Evolutionary conservation across 2,329 filamentous ascomycete genomes (phyloP).

Genomic region (Coleophoma cylindrospora): DNA sequence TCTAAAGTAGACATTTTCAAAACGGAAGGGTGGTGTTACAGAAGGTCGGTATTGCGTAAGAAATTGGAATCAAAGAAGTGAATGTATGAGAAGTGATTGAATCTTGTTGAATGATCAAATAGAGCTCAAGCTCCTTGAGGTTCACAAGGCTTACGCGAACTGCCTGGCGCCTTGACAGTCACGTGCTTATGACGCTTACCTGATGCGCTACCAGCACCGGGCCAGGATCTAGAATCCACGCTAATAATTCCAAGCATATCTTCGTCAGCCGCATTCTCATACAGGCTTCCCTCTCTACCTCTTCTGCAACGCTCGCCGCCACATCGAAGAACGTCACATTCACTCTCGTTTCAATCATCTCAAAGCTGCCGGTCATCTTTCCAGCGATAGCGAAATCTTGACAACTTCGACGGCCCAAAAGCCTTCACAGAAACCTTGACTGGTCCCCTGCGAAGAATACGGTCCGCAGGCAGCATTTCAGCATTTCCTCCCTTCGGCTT

Average conservation of each 20-base stretch:
- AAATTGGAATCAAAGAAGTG: slow-evolving; percentile 1
- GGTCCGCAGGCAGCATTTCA: slow-evolving; percentile 21
- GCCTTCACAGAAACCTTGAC: slow-evolving; percentile 54
- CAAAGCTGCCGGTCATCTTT: slow-evolving; percentile 31
- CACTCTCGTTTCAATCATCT: slow-evolving; percentile 23
- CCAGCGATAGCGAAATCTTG: slow-evolving; percentile 22
- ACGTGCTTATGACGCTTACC: not conserved
- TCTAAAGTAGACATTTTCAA: slow-evolving; percentile 67
- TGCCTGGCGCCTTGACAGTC: slow-evolving; percentile 6
- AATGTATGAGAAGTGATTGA: slow-evolving; percentile 4
- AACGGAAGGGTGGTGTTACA: not conserved
- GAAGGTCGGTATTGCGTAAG: not conserved
- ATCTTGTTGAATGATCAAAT: slow-evolving; percentile 5
- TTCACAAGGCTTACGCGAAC: slow-evolving; percentile 1
- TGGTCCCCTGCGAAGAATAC: slow-evolving; percentile 39
- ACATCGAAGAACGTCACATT: slow-evolving; percentile 23
- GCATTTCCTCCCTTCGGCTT: too few species aligned
- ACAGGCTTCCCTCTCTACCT: slow-evolving; percentile 12
- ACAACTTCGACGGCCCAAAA: slow-evolving; percentile 30
- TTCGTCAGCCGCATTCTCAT: slow-evolving; percentile 6
- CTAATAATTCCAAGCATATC: not conserved
- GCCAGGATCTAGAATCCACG: not conserved
- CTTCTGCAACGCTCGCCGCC: slow-evolving; percentile 21
- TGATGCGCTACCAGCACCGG: too few species aligned
- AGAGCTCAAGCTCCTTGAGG: slow-evolving; percentile 10